These are phyloP conservation scores for Tolypocladium ophioglossoides DNA, from an alignment of 2,329 filamentous ascomycete genomes.

Conservation along the genomic window DNA sequence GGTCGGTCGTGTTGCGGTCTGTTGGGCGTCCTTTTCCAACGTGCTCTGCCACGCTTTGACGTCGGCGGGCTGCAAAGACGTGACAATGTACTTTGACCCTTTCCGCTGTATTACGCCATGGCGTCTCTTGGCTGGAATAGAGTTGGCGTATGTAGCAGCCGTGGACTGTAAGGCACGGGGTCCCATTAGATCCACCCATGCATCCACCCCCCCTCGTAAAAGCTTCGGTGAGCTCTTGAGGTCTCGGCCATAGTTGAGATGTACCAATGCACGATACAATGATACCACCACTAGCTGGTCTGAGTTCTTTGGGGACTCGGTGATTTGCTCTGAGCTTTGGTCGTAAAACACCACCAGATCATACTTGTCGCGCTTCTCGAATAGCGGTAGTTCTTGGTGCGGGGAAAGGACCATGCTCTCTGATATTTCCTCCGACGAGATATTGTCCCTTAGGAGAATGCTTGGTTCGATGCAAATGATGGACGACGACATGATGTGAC, in stretches of 20 bases:
- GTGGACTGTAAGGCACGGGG: conserved; percentile 45
- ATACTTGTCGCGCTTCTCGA: conserved; percentile 62
- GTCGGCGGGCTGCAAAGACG: conserved; percentile 71
- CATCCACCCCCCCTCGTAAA: conserved; percentile 70
- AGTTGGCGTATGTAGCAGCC: conserved; percentile 16
- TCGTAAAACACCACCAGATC: conserved; percentile 92
- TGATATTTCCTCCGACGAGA: conserved; percentile 49
- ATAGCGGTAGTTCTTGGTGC: conserved; percentile 63
- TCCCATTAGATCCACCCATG: conserved; percentile 80
- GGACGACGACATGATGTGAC: conserved; percentile 75
- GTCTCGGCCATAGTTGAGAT: conserved; percentile 73
- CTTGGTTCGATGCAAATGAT: conserved; percentile 85
- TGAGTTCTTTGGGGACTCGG: conserved; percentile 19
- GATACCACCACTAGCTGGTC: conserved; percentile 51
- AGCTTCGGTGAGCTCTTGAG: conserved; percentile 66
- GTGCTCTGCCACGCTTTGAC: conserved; percentile 71
- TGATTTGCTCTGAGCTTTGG: conserved; percentile 48
- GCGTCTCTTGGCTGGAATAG: conserved; percentile 8
- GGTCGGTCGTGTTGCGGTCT: conserved; percentile 34
- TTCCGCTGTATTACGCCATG: conserved; percentile 21
- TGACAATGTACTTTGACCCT: conserved; percentile 38
- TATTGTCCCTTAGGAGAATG: conserved; percentile 57
- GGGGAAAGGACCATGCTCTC: conserved; percentile 64
- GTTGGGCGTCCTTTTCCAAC: conserved; percentile 52
- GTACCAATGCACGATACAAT: conserved; percentile 67